Evolutionary conservation across 2,329 filamentous ascomycete species (phyloP), one percentile per base, ranked within the genome.

Genomic region (Podosphaera leucotricha): DNA sequence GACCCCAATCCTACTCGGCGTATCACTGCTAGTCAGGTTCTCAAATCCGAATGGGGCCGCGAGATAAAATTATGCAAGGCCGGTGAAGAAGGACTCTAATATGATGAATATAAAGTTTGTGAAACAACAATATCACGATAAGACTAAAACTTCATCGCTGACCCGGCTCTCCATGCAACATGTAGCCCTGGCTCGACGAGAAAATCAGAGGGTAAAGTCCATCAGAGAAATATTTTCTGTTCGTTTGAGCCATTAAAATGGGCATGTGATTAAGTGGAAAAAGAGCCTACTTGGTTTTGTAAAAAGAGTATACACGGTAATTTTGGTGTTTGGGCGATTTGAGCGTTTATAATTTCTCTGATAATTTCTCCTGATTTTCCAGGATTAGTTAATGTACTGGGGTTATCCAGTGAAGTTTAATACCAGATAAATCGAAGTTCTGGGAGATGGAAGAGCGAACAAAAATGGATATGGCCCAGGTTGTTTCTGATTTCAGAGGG

Each of bases 1-100:
- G 90, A 98, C 58, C 90, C 90, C 24, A 94, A 93, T 59, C 85
- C 90, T 21, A 74, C 74, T 46, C 80, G 90, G 50, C 83, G 90
- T 54, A 87, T 98, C 59, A 94, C 85, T 24, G 87, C 90, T 46
- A 87, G 86, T 36, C 90, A 98, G 64, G 84, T 95, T 46, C 75
- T 98, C 56, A 93, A 93, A 63, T 95, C 87, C 3, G 90, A 98
- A 66, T 98, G 90, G 90, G 40, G 40, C n/a, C 82, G 90, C 53
- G 87, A 94, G 62, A 94, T 95, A 62, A 92, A 86, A 64, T 71
- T 95, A 46, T 98, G 90, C 67, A 90, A 86, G 63, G 87, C 90
- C 48, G 90, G 87, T 53, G 83, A 95, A 63, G 86, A 95, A 68
- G 90, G 90, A 46, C 77, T 92, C 55, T 94, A 71, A 66, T 58